Evolutionary conservation across 164 flowering plant species (phyloP), one percentile per base, ranked within the genome.

Genomic region (Liquidambar formosana): DNA sequence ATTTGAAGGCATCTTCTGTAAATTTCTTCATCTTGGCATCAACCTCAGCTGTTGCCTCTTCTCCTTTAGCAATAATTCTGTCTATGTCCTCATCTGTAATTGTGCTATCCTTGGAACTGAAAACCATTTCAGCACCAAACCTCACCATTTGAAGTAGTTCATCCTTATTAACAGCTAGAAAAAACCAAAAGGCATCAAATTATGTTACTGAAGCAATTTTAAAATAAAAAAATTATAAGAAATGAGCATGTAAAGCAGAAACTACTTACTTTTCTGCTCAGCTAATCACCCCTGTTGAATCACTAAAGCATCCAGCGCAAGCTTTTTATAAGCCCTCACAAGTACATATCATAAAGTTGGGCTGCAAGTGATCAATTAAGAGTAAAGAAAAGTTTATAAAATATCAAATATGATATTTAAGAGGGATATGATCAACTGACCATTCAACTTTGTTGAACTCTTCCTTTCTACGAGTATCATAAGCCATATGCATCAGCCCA

Each of bases 1-100:
- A 96, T 71, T 96, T 93, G 69, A 96, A 92, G 26, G 98, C 99
- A 87, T 96, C 99, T 85, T 96, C 99, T 22, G 98, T 96, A 67
- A 96, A 96, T 76, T 90, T 96, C 83, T 92, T 96, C 99, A 96
- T 96, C 77, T 96, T 96, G 45, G 97, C 99, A 90, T 96, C 99
- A 75, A 96, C 95, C 75, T 93, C 98, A 65, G 98, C 97, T n/a
- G 98, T 96, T 65, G 99, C 89, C 75, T 88, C 99, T 78, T 96
- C 99, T 83, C 99, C 99, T 79, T 89, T 93, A 47, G 99, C 99
- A 70, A 96, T 96, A 49, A 93, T 96, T 73, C 98, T 86, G 70
- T 96, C 99, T 54, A 96, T 93, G 77, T 96, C 99, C 73, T 96
- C 99, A 80, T 96, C 98, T 18, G 98, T 96, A 62, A 96, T 89